Base-by-base conservation (phyloP, 768 basidiomycete genomes). In the Tremella fuciformis region DNA sequence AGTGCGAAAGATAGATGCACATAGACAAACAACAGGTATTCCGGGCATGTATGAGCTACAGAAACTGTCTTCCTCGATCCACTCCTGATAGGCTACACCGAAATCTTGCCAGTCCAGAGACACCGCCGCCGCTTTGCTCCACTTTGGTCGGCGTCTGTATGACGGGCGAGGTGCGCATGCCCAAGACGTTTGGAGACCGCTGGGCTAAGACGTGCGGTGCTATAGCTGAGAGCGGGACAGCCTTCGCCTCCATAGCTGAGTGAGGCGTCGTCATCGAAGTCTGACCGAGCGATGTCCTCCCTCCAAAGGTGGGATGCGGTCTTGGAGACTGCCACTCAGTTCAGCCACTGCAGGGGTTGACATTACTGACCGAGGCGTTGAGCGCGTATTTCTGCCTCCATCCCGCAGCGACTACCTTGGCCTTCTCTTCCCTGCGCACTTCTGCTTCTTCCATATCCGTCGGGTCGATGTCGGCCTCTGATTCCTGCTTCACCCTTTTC, bases 371-470 rank as follows among this genome's bases (percentile, higher is more conserved):
- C 16, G 16, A 40, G 9, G 25, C 38, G 38, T 55, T 61, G 22
- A 69, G 59, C 1, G 60, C 55, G 56, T 58, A 73, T 53, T 69
- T 70, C 19, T 37, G 50, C 51, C 52, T 64, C 71, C 69, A 73
- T 0, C 64, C 65, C n/a, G n/a, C 29, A 13, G 60, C 62, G 15
- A 73, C 55, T 9, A 53, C 58, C 57, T 58, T 70, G 8, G 65
- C 71, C 18, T 55, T 58, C 22, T 64, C 63, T 26, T 48, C 50
- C 26, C 62, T 44, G 21, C 55, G 52, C 40, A 19, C 48, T 29
- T 68, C 64, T 29, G 53, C 34, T 19, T 67, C 65, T 38, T 53
- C 48, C 22, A 34, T 34, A 44, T 44, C 26, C 54, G 11, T 34
- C 29, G 29, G 29, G 11, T 34, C 29, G 4, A 34, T 39, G 13